Evolutionary conservation across 164 flowering plant genomes (phyloP), one percentile per base, ranked within the genome.

Genomic region (Magnolia officinalis): DNA sequence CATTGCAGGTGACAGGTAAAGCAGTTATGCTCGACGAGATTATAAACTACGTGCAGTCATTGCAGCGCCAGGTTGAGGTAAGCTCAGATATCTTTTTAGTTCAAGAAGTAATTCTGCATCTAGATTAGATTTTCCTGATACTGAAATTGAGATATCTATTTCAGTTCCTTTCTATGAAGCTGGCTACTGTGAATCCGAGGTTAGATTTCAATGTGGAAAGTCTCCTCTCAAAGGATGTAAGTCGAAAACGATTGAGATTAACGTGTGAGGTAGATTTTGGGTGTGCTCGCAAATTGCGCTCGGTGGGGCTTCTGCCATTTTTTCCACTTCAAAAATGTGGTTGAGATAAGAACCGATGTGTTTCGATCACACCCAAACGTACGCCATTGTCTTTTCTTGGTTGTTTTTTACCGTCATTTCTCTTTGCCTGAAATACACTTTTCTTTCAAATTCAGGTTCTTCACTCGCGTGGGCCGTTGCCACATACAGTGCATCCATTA

Each of bases 11-110:
- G 4, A 95, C 97, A 45, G 99, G 99, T 14, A 95, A 95, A 83
- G 99, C 99, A 55, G 88, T 93, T 18, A 95, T 95, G 98, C 89
- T 95, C 2, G 98, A 95, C 75, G 98, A 95, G 75, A 95, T 95
- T 71, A 95, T 95, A 55, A 95, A 95, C 82, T 95, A 95, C 74
- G 98, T 95, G 37, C 98, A 93, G 81, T 93, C 98, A 11, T 82
- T 95, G 82, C 98, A 95, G 76, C 87, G 94, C 11, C 99, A 95
- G 75, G 99, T 95, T 65, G 99, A 96, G 97, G 98, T 94, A 85
- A 79, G 72, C 75, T 76, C 4, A 1, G 19, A 69, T 29, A 2
- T 19, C 50, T 51, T 14, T 52, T 10, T 55, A n/a, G 45, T 49
- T 50, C 23, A 8, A 29, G 1, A 29, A 1, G 55, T 29, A 2